These are phyloP conservation scores for Discostella stelligera DNA, from an alignment of 352 stramenopile species.

Conservation along the genomic window DNA sequence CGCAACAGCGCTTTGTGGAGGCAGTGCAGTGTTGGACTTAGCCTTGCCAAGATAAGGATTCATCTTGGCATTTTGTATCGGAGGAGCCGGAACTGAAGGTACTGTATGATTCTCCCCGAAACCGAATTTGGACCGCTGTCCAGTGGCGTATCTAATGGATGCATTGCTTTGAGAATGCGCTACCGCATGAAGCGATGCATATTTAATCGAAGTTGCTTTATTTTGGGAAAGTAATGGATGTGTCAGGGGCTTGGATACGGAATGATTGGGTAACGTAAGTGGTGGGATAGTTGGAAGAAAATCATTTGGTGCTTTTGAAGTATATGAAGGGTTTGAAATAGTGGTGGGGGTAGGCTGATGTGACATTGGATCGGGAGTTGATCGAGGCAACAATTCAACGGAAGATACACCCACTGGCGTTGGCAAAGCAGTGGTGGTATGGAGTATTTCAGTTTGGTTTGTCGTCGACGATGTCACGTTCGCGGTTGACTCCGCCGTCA, in stretches of 20 bases:
- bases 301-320: background rate
- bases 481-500: slow-evolving; percentile 47
- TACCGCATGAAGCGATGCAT: slow-evolving; percentile 10
- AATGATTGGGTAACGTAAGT: background rate
- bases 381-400: background rate
- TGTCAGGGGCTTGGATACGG: background rate
- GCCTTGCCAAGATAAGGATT: background rate
- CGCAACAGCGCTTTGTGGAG: background rate
- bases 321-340: slow-evolving; percentile 2
- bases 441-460: slow-evolving; percentile 11
- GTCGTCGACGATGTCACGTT: slow-evolving; percentile 3
- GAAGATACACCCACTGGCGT: background rate
- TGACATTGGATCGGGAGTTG: background rate
- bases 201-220: slow-evolving; percentile 13
- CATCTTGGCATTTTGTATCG: slow-evolving; percentile 12
- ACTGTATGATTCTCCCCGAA: slow-evolving; percentile 73
- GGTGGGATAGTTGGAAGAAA: slow-evolving; percentile 5
- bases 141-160: slow-evolving; percentile 52
- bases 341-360: background rate
- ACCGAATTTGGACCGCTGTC: slow-evolving; percentile 67
- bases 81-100: slow-evolving; percentile 51
- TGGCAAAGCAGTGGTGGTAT: background rate
- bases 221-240: slow-evolving; percentile 6
- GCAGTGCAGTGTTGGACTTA: slow-evolving; percentile 10
- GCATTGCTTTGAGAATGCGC: slow-evolving; percentile 33